Evolutionary conservation across 805 yeast genomes (phyloP).

Genomic region (Ogataea siamensis): DNA sequence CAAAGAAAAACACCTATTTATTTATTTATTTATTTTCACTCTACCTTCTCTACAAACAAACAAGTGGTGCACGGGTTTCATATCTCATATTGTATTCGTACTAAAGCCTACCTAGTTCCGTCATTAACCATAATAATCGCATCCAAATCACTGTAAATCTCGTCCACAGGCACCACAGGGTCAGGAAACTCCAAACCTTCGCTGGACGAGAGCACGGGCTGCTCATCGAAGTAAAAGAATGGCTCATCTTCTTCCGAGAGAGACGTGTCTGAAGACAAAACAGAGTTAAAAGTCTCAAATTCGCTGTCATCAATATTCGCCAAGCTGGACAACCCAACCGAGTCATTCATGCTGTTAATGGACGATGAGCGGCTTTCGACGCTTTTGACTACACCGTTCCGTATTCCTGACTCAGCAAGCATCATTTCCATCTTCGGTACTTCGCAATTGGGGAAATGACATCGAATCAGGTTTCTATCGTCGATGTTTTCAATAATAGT

Average conservation of each 20-base stretch:
- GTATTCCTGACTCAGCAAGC: conserved; percentile 57
- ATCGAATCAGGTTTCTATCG: conserved; percentile 36
- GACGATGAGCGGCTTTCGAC: conserved; percentile 2
- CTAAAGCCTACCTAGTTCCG: conserved; percentile 5
- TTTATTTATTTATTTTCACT: conserved; percentile 3
- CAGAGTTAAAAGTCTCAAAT: conserved; percentile 9
- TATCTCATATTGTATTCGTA: neutral
- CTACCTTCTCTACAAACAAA: conserved; percentile 3
- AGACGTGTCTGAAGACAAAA: conserved; percentile 18
- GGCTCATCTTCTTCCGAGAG: conserved; percentile 9
- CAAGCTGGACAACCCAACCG: no score
- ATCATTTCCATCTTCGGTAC: conserved; percentile 52
- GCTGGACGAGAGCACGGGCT: conserved; percentile 18
- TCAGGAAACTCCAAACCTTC: conserved; percentile 17
- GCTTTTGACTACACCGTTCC: conserved; percentile 48
- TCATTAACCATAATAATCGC: conserved; percentile 10
- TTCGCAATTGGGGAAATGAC: conserved; percentile 75
- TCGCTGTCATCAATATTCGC: conserved; percentile 1
- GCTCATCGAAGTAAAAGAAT: conserved; percentile 14
- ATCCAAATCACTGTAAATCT: conserved; percentile 12
- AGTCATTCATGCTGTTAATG: neutral
- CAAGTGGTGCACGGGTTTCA: conserved; percentile 4
- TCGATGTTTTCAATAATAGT: conserved; percentile 53
- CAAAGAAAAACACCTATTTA: conserved; percentile 12
- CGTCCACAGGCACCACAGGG: conserved; percentile 8